Evolutionary conservation across 495 filamentous ascomycete genomes (phyloP).

Genomic region (Hypoxylon subgilvum): DNA sequence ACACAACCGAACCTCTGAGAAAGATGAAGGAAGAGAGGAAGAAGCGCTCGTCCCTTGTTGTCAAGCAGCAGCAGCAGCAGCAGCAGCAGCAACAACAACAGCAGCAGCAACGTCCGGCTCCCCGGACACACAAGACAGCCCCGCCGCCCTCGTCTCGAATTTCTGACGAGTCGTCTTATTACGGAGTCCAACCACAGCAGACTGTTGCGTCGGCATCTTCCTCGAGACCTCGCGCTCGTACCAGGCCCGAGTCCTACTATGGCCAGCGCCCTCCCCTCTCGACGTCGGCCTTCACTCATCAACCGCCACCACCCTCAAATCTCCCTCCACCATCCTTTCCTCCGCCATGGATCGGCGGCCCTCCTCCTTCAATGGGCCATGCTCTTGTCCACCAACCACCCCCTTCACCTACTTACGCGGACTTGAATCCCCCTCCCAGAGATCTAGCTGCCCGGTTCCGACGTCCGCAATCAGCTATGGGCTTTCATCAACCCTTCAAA

Average conservation of each 20-base stretch:
- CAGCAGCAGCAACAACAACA: constrained; percentile 21
- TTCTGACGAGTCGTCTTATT: constrained; percentile 48
- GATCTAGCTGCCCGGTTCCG: constrained; percentile 45
- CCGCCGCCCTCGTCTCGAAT: constrained; percentile 35
- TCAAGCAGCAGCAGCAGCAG: constrained; percentile 16
- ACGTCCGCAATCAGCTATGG: constrained; percentile 53
- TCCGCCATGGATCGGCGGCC: constrained; percentile 31
- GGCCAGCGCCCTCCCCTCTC: constrained; percentile 43
- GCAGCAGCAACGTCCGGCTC: constrained; percentile 30
- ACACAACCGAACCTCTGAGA: constrained; percentile 48
- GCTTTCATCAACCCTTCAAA: constrained; percentile 42
- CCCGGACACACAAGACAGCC: constrained; percentile 34
- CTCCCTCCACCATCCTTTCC: constrained; percentile 32
- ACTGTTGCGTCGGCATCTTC: constrained; percentile 41
- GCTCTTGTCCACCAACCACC: constrained; percentile 31
- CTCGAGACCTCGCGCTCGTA: constrained; percentile 47
- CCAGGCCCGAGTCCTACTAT: constrained; percentile 50
- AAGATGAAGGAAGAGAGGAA: constrained; percentile 44
- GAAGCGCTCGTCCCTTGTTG: constrained; percentile 22
- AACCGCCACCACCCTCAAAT: constrained; percentile 30
- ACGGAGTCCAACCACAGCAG: constrained; percentile 44
- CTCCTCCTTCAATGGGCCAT: constrained; percentile 29
- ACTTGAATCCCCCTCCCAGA: constrained; percentile 36
- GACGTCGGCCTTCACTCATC: constrained; percentile 37
- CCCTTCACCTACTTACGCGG: constrained; percentile 34